Evolutionary conservation across 352 stramenopile genomes (phyloP).

Genomic region (Phytopythium litorale): DNA sequence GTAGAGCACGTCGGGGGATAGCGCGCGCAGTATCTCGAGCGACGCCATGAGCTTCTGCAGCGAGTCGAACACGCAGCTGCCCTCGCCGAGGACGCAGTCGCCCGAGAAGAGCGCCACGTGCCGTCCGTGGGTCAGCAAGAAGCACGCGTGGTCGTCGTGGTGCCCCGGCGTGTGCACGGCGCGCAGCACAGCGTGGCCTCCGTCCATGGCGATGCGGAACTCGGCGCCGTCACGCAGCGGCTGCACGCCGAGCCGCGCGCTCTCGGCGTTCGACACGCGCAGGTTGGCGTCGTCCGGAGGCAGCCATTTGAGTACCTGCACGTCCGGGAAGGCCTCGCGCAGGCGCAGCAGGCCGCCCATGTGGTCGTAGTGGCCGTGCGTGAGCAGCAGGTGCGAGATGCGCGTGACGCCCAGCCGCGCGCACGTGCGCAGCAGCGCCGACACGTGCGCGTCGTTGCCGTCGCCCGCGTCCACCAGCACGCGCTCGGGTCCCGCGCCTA

Average conservation of each 20-base stretch:
- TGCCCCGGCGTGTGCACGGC: constrained; percentile 82
- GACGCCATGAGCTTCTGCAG: constrained; percentile 76
- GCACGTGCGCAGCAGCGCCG: constrained; percentile 39
- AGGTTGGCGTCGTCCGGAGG: constrained; percentile 32
- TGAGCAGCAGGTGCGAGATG: constrained; percentile 82
- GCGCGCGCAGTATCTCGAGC: constrained; percentile 42
- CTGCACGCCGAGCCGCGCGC: constrained; percentile 38
- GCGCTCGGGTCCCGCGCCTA: constrained; percentile 56
- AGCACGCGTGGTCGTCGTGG: constrained; percentile 83
- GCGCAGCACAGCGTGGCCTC: constrained; percentile 24
- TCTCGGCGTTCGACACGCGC: constrained; percentile 44
- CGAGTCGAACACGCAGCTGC: constrained; percentile 86
- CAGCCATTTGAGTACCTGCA: constrained; percentile 73
- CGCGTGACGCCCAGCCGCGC: constrained; percentile 30
- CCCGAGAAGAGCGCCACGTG: constrained; percentile 63
- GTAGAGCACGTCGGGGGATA: constrained; percentile 50
- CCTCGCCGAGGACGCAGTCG: constrained; percentile 81
- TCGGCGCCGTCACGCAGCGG: constrained; percentile 33
- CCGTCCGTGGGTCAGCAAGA: constrained; percentile 43
- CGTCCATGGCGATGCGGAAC: constrained; percentile 23
- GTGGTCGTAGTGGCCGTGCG: constrained; percentile 89
- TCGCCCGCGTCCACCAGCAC: constrained; percentile 82
- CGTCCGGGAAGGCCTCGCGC: constrained; percentile 41
- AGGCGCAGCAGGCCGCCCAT: constrained; percentile 75
- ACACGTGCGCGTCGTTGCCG: constrained; percentile 55